Conservation (phyloP, 2,329 filamentous ascomycete genomes). For the Nothophaeocryptopus gaeumannii region DNA sequence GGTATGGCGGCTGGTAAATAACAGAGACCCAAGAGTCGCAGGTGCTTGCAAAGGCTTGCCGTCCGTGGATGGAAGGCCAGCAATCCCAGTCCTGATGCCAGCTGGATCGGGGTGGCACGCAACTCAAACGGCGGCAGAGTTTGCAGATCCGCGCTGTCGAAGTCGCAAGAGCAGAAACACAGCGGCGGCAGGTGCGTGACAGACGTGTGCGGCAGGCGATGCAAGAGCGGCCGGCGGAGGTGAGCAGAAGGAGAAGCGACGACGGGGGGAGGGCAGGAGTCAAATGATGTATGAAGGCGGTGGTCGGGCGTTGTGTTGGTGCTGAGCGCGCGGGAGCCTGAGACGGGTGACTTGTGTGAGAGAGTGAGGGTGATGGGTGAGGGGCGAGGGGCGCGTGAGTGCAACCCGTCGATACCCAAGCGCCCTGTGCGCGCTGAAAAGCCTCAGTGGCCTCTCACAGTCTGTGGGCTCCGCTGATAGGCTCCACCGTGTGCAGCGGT, state of each 20-base stretch:
- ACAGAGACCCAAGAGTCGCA: slow-evolving; percentile 16
- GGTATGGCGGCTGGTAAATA: slow-evolving; percentile 11
- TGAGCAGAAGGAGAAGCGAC: neutral
- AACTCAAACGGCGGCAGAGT: slow-evolving; percentile 17
- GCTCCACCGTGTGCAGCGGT: slow-evolving; percentile 7
- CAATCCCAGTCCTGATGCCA: slow-evolving; percentile 15
- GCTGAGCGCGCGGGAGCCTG: neutral
- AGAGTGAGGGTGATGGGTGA: neutral
- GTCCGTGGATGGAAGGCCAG: slow-evolving; percentile 11
- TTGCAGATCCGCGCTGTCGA: slow-evolving; percentile 13
- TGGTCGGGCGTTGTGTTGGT: neutral
- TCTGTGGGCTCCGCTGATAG: slow-evolving; percentile 7
- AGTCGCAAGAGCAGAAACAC: neutral
- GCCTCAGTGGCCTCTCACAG: slow-evolving; percentile 1
- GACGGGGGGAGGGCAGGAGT: neutral
- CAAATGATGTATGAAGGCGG: neutral
- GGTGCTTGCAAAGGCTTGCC: slow-evolving; percentile 12
- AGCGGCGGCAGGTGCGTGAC: neutral
- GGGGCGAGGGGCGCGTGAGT: neutral
- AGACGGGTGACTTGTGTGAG: neutral
- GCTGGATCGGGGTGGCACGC: slow-evolving; percentile 10
- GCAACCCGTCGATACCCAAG: slow-evolving; percentile 2
- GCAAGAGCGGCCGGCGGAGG: slow-evolving; percentile 1
- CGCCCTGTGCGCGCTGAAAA: slow-evolving; percentile 7
- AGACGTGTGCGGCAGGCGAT: neutral